Evolutionary conservation across 2,329 filamentous ascomycete genomes (phyloP).

Genomic region (Aureobasidium sp.): DNA sequence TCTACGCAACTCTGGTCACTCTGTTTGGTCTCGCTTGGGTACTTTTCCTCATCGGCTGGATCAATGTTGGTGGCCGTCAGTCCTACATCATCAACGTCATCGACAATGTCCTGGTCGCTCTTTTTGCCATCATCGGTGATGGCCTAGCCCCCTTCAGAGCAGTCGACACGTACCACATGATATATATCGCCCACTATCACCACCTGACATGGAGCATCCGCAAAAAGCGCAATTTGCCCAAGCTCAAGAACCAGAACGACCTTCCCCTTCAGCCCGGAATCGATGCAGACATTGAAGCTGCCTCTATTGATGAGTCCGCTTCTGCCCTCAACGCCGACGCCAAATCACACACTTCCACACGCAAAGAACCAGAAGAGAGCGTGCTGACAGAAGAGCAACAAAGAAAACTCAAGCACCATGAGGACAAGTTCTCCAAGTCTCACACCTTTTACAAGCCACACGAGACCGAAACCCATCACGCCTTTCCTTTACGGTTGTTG

Average conservation of each 20-base stretch:
- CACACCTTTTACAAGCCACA: conserved; percentile 88
- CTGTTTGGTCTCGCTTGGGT: conserved; percentile 84
- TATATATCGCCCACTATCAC: conserved; percentile 69
- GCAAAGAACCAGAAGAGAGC: conserved; percentile 47
- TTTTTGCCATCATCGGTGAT: conserved; percentile 58
- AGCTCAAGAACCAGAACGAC: conserved; percentile 62
- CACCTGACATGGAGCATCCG: conserved; percentile 57
- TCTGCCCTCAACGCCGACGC: neutral
- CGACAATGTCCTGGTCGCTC: conserved; percentile 54
- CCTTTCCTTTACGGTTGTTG: conserved; percentile 68
- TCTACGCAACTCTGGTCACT: conserved; percentile 77
- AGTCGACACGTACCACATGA: conserved; percentile 83
- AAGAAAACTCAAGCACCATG: conserved; percentile 64
- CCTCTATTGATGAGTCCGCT: neutral
- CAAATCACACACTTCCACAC: conserved; percentile 31
- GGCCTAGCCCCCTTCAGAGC: conserved; percentile 63
- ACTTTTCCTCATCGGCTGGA: conserved; percentile 80
- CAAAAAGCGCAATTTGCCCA: conserved; percentile 54
- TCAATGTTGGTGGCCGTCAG: conserved; percentile 69
- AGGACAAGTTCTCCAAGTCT: conserved; percentile 70
- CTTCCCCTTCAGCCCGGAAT: conserved; percentile 41
- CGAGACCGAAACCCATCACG: conserved; percentile 73
- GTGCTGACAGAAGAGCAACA: conserved; percentile 62
- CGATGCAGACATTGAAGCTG: conserved; percentile 8
- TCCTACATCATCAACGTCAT: conserved; percentile 50